Percentiles rank a stretch among this genome's conserved stretches.
Evolutionary conservation across 441 rosid genomes (phyloP).

Genomic region (Manihot esculenta): DNA sequence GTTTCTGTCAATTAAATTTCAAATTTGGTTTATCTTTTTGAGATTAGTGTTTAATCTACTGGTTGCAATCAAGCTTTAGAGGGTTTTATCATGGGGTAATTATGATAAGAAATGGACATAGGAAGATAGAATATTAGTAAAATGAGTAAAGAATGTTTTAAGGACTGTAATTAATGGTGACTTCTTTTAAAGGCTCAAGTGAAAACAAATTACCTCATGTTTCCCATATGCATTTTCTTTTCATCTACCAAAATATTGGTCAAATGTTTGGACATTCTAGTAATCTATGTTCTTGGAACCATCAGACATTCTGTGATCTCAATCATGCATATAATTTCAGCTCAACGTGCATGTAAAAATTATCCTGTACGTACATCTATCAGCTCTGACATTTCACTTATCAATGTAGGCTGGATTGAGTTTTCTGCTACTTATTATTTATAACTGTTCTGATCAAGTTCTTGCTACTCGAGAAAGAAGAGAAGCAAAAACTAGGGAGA

Average conservation of each 20-base stretch:
- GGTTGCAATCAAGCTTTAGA: not conserved
- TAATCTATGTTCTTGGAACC: not conserved
- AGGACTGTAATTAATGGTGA: too few relatives aligned
- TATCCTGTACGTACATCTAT: not conserved
- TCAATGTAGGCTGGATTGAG: constrained; percentile 65
- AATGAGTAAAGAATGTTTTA: not conserved
- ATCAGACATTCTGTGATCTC: not conserved
- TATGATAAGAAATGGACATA: not conserved
- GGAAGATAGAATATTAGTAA: not conserved
- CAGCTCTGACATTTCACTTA: constrained; percentile 23
- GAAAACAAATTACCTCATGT: not conserved
- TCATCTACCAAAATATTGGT: too few relatives aligned
- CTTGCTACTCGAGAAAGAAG: constrained; percentile 81
- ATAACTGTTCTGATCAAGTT: constrained; percentile 98
- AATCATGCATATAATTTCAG: not conserved
- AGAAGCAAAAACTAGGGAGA: constrained; percentile 79
- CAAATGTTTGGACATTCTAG: not conserved
- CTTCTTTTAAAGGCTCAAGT: not conserved
- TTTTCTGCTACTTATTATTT: constrained; percentile 69
- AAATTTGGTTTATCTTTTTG: not conserved
- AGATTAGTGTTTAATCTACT: not conserved
- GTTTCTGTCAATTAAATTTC: not conserved
- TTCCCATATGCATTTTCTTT: not conserved
- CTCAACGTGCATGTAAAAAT: not conserved
- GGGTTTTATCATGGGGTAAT: not conserved